Base-by-base conservation (phyloP, 2,329 filamentous ascomycete species). In the Neodidymelliopsis sp. region DNA sequence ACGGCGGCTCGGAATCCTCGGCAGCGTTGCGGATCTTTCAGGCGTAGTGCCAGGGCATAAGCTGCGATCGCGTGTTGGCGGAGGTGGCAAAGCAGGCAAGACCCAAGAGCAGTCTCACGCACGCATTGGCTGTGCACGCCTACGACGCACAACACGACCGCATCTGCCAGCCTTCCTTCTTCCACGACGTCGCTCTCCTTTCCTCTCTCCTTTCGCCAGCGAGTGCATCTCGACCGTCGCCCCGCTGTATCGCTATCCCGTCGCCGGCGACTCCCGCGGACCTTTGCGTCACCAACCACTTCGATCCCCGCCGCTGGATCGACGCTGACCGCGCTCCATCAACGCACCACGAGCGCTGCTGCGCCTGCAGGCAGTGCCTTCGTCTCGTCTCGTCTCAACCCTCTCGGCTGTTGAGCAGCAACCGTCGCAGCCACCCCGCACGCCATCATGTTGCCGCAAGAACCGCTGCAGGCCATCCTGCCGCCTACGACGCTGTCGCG, bases 361-460 rank as follows among this genome's bases (percentile, higher is more conserved):
- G 62, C 58, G 60, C 60, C 58, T 47, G 51, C 54, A 49, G 40
- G 45, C 48, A 55, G 58, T 22, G 37, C 52, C 39, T 30, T 20
- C 19, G n/a, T 30, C 30, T 35, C 18, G 30, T 49, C 30, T 23
- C 49, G n/a, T n/a, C n/a, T n/a, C n/a, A n/a, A 24, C 13, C 6
- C 24, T 23, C 28, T n/a, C 33, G 13, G 43, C 33, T 30, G 35
- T 41, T 37, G 30, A 31, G 30, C 41, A 50, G 40, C 30, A 33
- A 28, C 36, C 13, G 24, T 25, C 37, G 35, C 40, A 41, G 47
- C 44, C 20, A 35, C 40, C 12, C 15, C 24, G 30, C 40, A 25
- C 52, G 45, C 52, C 54, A 57, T 47, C 43, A 72, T 74, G 70
- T 62, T 67, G 42, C 62, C 67, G 50, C 69, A 65, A 57, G 61